These are phyloP conservation scores for Fusarium buxicola DNA, from an alignment of 2,329 filamentous ascomycete genomes.

Conservation along the genomic window DNA sequence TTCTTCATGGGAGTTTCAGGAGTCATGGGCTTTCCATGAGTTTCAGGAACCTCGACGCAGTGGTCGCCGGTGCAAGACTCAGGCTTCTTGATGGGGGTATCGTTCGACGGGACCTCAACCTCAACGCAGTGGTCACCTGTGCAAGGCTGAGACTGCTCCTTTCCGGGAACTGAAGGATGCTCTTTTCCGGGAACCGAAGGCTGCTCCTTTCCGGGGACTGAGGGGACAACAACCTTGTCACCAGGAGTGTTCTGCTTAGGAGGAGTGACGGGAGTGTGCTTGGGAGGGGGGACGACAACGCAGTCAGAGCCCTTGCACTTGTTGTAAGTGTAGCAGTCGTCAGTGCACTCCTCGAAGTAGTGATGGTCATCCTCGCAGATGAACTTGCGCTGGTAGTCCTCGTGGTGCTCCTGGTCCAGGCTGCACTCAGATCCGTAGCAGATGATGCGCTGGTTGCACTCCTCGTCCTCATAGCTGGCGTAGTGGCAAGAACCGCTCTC, in stretches of 20 bases:
- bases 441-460: constrained; percentile 51
- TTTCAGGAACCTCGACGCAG: background rate
- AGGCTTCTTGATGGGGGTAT: background rate
- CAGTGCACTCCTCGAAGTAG: constrained; percentile 47
- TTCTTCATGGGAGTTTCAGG: background rate
- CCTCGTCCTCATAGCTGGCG: constrained; percentile 46
- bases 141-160: constrained; percentile 7
- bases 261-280: constrained; percentile 11
- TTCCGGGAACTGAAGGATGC: background rate
- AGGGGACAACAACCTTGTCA: constrained; percentile 18
- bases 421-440: constrained; percentile 50
- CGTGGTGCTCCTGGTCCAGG: constrained; percentile 43
- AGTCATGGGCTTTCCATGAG: background rate
- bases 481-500: constrained; percentile 45
- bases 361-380: constrained; percentile 49
- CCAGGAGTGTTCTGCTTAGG: constrained; percentile 14
- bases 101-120: background rate
- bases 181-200: background rate
- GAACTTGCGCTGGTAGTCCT: constrained; percentile 48
- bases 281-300: constrained; percentile 32
- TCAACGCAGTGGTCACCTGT: background rate
- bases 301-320: constrained; percentile 45
- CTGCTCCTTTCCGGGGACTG: background rate
- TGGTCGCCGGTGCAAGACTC: constrained; percentile 7
- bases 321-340: constrained; percentile 47